Conservation (phyloP, 2,329 filamentous ascomycete genomes). For the Phyllosticta citribraziliensis region DNA sequence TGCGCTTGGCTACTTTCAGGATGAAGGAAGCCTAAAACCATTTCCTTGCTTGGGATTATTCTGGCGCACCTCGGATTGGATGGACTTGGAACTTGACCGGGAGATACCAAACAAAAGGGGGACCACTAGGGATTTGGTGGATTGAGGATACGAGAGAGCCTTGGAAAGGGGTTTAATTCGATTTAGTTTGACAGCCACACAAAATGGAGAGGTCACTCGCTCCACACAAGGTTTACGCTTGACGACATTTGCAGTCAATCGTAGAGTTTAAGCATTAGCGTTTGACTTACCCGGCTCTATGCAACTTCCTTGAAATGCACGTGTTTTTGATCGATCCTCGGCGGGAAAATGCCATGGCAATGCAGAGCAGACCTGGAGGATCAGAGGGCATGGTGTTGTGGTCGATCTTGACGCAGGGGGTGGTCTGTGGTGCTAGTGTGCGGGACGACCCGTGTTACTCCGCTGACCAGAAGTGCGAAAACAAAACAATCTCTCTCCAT, state of each 20-base stretch:
- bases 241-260: background rate
- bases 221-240: background rate
- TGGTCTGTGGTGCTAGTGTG: background rate
- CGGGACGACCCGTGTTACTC: background rate
- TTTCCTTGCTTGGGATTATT: background rate
- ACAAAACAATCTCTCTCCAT: background rate
- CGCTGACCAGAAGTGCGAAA: background rate
- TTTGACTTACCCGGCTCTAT: background rate
- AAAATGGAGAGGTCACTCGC: background rate
- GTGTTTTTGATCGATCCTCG: background rate
- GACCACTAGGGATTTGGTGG: background rate
- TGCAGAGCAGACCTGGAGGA: background rate
- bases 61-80: background rate
- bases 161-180: background rate
- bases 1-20: background rate
- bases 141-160: background rate
- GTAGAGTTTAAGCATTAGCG: background rate
- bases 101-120: background rate
- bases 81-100: background rate
- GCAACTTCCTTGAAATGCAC: background rate
- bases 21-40: background rate
- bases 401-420: background rate
- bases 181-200: background rate
- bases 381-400: background rate
- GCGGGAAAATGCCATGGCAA: background rate